These are phyloP conservation scores for Arthrobotrys megalospora DNA, from an alignment of 2,329 filamentous ascomycete genomes.

Conservation along the genomic window DNA sequence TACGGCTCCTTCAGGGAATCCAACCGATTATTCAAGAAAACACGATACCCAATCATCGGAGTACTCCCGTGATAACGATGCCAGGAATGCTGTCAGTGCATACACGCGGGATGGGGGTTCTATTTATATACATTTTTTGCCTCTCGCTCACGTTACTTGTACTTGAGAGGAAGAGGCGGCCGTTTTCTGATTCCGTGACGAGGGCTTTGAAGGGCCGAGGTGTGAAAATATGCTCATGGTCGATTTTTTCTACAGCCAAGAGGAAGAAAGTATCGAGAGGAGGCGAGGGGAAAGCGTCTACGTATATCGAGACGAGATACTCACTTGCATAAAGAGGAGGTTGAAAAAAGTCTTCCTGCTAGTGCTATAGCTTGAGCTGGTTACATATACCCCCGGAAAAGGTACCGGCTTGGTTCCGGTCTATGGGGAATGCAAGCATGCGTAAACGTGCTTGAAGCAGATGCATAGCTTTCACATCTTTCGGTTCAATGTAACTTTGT, in stretches of 20 bases:
- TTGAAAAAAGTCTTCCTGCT: slow-evolving; percentile 23
- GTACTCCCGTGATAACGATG: slow-evolving; percentile 31
- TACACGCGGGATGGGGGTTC: slow-evolving; percentile 18
- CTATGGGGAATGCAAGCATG: slow-evolving; percentile 30
- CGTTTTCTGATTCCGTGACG: slow-evolving; percentile 17
- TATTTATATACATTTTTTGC: slow-evolving; percentile 19
- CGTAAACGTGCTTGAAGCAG: slow-evolving; percentile 34
- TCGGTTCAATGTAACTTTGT: slow-evolving; percentile 36
- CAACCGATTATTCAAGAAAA: slow-evolving; percentile 11
- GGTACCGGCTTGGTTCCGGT: slow-evolving; percentile 33
- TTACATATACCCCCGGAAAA: slow-evolving; percentile 25
- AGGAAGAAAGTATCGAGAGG: slow-evolving; percentile 26
- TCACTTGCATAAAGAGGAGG: slow-evolving; percentile 36
- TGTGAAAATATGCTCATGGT: slow-evolving; percentile 30
- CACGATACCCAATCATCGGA: slow-evolving; percentile 21
- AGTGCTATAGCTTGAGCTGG: slow-evolving; percentile 20
- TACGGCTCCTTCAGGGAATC: slow-evolving; percentile 9
- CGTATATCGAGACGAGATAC: slow-evolving; percentile 41
- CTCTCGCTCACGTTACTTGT: slow-evolving; percentile 16
- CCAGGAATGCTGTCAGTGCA: slow-evolving; percentile 30
- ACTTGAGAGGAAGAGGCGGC: slow-evolving; percentile 9
- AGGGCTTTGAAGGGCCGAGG: slow-evolving; percentile 11
- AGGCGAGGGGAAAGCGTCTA: slow-evolving; percentile 22
- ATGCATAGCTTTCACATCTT: slow-evolving; percentile 13
- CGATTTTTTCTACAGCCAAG: slow-evolving; percentile 24